phyloP scores from a whole-genome alignment of 768 basidiomycete genomes.

The Termitomyces bulborhizus region DNA sequence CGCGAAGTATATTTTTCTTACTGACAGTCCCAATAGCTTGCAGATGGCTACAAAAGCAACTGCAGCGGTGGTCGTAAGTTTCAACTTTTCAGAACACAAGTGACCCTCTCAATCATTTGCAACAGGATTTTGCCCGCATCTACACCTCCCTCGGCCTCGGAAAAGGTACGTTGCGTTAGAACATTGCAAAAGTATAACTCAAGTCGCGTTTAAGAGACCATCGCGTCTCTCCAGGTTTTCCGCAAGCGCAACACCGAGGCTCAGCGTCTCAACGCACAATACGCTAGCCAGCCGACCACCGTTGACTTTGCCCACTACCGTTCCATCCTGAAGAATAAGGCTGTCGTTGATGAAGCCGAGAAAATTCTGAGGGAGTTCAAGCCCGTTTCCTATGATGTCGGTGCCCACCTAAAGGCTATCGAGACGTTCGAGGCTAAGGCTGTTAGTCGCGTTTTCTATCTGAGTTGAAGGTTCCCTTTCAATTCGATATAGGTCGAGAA shows the following conservation, averaged over 20 bases:
- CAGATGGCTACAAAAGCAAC: constrained; percentile 70
- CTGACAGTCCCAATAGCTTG: constrained; percentile 14
- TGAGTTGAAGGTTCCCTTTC: not conserved
- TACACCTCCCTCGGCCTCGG: constrained; percentile 80
- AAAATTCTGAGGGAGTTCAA: constrained; percentile 86
- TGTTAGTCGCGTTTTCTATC: constrained; percentile 34
- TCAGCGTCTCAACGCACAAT: constrained; percentile 60
- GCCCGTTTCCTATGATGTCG: constrained; percentile 90
- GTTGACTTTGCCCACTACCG: constrained; percentile 93
- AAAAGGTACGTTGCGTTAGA: constrained; percentile 53
- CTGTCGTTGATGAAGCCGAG: constrained; percentile 88
- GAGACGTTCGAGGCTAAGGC: constrained; percentile 96
- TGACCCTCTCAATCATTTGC: constrained; percentile 6
- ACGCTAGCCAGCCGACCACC: constrained; percentile 66
- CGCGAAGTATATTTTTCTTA: constrained; percentile 7
- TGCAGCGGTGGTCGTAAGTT: constrained; percentile 56
- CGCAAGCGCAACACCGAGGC: constrained; percentile 93
- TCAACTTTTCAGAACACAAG: not conserved
- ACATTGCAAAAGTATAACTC: not conserved
- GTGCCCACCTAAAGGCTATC: constrained; percentile 87
- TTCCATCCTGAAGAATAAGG: constrained; percentile 85
- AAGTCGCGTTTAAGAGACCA: constrained; percentile 57
- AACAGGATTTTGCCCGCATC: constrained; percentile 77
- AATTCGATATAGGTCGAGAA: constrained; percentile 59
- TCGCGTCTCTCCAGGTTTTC: constrained; percentile 88